Conservation (phyloP, 805 yeast species). For the Pichia gijzeniarum region DNA sequence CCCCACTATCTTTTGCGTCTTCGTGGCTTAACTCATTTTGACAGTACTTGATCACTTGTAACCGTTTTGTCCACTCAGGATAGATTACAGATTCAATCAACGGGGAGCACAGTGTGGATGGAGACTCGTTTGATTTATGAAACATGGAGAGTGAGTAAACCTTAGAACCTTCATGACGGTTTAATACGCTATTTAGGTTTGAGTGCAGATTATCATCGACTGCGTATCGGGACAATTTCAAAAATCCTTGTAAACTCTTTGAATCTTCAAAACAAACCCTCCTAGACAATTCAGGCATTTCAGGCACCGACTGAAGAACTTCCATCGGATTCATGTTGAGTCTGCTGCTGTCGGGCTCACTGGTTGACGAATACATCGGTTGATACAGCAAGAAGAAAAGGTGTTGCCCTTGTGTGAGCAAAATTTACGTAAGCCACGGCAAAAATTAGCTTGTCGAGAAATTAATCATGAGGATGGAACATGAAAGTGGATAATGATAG, state of each 20-base stretch:
- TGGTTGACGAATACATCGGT: slow-evolving; percentile 5
- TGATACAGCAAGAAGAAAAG: no score
- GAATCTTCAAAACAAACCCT: slow-evolving; percentile 30
- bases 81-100: slow-evolving; percentile 33
- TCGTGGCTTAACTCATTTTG: slow-evolving; percentile 26
- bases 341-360: neutral
- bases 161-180: slow-evolving; percentile 22
- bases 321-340: slow-evolving; percentile 20
- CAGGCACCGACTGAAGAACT: slow-evolving; percentile 22
- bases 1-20: slow-evolving; percentile 15
- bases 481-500: no score
- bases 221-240: slow-evolving; percentile 31
- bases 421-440: neutral
- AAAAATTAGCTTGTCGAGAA: neutral
- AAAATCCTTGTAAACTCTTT: slow-evolving; percentile 32
- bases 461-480: no score
- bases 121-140: slow-evolving; percentile 3
- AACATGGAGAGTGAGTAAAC: slow-evolving; percentile 21
- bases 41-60: slow-evolving; percentile 37
- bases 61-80: slow-evolving; percentile 43
- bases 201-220: slow-evolving; percentile 43
- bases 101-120: slow-evolving; percentile 29
- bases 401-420: no score
- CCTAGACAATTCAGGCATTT: slow-evolving; percentile 22
- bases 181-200: slow-evolving; percentile 35